Conservation (phyloP, 106 monocot genomes). For the Ottelia alismoides region DNA sequence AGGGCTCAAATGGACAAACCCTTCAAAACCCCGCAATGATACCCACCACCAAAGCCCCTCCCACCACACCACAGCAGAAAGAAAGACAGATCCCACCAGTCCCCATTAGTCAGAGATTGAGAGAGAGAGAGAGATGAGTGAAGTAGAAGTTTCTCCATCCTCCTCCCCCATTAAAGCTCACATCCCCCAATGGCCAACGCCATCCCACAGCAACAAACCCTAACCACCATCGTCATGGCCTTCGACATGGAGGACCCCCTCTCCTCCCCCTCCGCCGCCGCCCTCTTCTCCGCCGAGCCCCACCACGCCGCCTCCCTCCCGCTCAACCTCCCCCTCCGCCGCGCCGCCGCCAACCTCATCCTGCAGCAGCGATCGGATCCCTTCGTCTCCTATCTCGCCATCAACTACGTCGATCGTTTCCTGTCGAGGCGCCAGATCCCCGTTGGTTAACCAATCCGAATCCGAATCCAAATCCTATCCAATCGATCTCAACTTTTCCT, state of each 20-base stretch:
- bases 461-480: not conserved
- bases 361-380: slow-evolving; percentile 31
- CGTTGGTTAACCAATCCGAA: slow-evolving; percentile 15
- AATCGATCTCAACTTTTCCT: slow-evolving; percentile 2
- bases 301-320: slow-evolving; percentile 37
- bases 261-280: not conserved
- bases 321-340: slow-evolving; percentile 18
- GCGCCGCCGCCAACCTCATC: slow-evolving; percentile 39
- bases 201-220: not conserved
- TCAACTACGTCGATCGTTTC: slow-evolving; percentile 84
- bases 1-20: too few relatives aligned
- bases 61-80: too few relatives aligned
- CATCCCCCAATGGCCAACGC: not conserved
- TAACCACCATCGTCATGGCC: not conserved
- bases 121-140: slow-evolving; percentile 3
- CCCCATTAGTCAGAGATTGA: too few relatives aligned
- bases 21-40: too few relatives aligned
- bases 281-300: slow-evolving; percentile 65
- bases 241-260: slow-evolving; percentile 19
- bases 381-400: slow-evolving; percentile 56
- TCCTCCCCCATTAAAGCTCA: not conserved
- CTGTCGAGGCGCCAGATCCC: slow-evolving; percentile 49
- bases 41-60: too few relatives aligned
- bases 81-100: too few relatives aligned
- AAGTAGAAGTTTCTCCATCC: slow-evolving; percentile 9